These are phyloP conservation scores for Plectranthus barbatus DNA, from an alignment of 257 asterid species.

Conservation along the genomic window DNA sequence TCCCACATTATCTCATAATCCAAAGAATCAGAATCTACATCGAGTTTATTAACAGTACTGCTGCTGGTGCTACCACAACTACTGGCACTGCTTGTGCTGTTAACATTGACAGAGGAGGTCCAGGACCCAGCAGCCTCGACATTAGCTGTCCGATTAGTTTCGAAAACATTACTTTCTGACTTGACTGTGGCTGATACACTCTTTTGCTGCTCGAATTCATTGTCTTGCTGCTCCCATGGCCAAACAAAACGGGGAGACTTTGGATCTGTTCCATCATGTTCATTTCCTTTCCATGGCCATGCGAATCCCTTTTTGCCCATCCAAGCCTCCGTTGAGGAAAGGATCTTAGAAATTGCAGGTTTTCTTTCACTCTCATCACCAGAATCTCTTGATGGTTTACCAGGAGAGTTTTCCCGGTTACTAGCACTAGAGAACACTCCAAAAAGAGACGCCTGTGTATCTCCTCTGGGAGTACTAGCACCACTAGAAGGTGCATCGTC, in stretches of 20 bases:
- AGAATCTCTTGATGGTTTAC: constrained; percentile 43
- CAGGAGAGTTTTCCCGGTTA: constrained; percentile 29
- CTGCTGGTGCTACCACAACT: constrained; percentile 79
- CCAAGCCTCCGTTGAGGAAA: constrained; percentile 83
- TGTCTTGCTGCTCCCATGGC: constrained; percentile 66
- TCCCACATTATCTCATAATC: constrained; percentile 93
- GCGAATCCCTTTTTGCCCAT: constrained; percentile 47
- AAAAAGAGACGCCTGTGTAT: constrained; percentile 38
- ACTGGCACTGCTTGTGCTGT: constrained; percentile 84
- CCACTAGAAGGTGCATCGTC: constrained; percentile 87
- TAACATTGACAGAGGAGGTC: constrained; percentile 66
- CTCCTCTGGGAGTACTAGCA: constrained; percentile 92
- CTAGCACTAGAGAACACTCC: constrained; percentile 44
- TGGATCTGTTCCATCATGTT: constrained; percentile 49
- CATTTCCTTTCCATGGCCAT: constrained; percentile 90
- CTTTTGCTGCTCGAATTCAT: constrained; percentile 34
- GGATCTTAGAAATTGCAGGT: constrained; percentile 56
- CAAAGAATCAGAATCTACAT: constrained; percentile 59
- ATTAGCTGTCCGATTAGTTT: constrained; percentile 31
- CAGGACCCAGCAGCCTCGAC: constrained; percentile 65
- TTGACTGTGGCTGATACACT: constrained; percentile 27
- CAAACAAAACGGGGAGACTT: constrained; percentile 58
- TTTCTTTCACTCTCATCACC: constrained; percentile 71
- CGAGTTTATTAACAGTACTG: constrained; percentile 62
- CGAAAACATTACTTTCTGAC: constrained; percentile 36